Evolutionary conservation across 2,329 filamentous ascomycete species (phyloP), one percentile per base, ranked within the genome.

Genomic region (Geosmithia putterillii): DNA sequence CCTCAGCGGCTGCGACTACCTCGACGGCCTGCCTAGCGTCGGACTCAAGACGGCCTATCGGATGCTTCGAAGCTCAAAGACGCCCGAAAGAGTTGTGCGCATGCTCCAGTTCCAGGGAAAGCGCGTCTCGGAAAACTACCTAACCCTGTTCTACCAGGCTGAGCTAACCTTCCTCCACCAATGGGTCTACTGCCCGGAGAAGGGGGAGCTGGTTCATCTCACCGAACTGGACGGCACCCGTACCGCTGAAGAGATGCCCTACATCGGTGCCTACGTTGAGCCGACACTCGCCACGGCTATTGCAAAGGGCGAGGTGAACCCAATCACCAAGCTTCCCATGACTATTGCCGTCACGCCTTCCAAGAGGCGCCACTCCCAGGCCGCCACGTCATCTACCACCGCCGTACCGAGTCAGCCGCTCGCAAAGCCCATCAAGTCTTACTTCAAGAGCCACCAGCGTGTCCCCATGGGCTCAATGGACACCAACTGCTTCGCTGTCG

Each of bases 101-200:
- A 84, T 86, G 66, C 67, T 95, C 18, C 86, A 89, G 51, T 94
- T 96, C 50, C 88, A 95, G 44, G 88, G 87, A 17, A 89, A 94
- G 58, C 82, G 80, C 52, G 74, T 98, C 9, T 89, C 92, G 0
- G 67, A 80, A 35, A 82, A 84, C 48, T 98, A 96, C 57, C 66
- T 92, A 22, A 78, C 84, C 7, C 71, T 76, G 18, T 98, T 96
- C 58, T 75, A 78, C 47, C 81, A 90, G 57, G 92, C 92, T 0
- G 92, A 98, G 60, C 69, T 86, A 51, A 96, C 92, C 0, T 98
- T 98, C 55, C 65, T 95, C 17, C 85, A 96, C 55, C 92, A 95
- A 64, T 85, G 92, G 63, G 90, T 96, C 3, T 98, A 86, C 59
- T 96, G 90, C 57, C 88, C 90, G 0, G 66, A 71, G 34, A 71